Conservation (phyloP, 2,329 filamentous ascomycete species). For the Pseudocercospora fijiensis region DNA sequence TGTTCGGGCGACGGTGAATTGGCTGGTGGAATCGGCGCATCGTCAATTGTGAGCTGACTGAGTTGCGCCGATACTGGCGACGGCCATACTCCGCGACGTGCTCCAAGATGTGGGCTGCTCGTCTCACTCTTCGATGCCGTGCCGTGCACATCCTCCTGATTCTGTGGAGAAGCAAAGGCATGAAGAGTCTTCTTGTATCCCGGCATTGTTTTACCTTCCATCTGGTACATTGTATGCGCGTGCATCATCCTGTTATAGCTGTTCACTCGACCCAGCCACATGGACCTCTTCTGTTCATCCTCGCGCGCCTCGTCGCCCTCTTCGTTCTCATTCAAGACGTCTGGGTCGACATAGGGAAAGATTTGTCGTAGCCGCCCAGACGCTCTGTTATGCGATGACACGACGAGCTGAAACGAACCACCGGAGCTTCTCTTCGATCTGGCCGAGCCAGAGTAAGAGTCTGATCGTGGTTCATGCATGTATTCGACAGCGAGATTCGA, state of each 20-base stretch:
- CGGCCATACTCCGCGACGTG: conserved; percentile 14
- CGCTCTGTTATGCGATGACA: conserved; percentile 1
- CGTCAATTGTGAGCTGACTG: conserved; percentile 23
- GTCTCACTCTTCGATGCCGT: conserved; percentile 17
- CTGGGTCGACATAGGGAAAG: conserved; percentile 5
- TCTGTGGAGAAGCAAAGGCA: conserved; percentile 29
- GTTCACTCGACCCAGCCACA: conserved; percentile 12
- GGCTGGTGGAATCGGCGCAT: conserved; percentile 25
- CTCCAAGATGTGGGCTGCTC: conserved; percentile 15
- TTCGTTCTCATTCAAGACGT: neutral
- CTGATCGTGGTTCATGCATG: conserved; percentile 1
- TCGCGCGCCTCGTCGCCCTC: neutral
- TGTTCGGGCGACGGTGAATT: conserved; percentile 23
- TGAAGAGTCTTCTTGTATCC: conserved; percentile 32
- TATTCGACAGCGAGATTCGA: neutral
- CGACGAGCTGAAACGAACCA: neutral
- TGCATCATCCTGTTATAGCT: conserved; percentile 29
- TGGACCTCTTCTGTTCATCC: neutral
- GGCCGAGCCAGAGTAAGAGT: neutral
- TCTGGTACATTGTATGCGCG: conserved; percentile 27
- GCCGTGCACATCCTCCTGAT: conserved; percentile 27
- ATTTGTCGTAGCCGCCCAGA: conserved; percentile 7
- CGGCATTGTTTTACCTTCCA: conserved; percentile 22
- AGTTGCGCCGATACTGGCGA: conserved; percentile 16
- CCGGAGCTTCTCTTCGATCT: neutral